Evolutionary conservation across 2,329 filamentous ascomycete genomes (phyloP).

Genomic region (Colletotrichum neosansevieriae): DNA sequence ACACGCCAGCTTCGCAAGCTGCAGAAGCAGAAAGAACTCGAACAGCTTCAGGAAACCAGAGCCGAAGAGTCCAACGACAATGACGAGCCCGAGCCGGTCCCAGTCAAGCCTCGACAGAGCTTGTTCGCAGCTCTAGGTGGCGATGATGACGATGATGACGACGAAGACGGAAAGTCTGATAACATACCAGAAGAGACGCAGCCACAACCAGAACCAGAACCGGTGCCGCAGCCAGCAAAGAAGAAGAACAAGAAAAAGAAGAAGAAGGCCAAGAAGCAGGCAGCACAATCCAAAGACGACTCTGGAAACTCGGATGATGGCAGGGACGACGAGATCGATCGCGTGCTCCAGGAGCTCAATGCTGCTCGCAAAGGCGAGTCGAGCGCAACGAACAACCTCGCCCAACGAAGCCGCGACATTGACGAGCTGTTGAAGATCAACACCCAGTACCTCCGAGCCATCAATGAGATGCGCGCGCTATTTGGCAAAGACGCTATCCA

Average conservation of each 20-base stretch:
- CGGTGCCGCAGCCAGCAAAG: constrained; percentile 42
- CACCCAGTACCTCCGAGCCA: constrained; percentile 81
- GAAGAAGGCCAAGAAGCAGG: constrained; percentile 50
- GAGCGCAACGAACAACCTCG: constrained; percentile 30
- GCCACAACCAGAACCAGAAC: constrained; percentile 41
- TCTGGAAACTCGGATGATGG: constrained; percentile 35
- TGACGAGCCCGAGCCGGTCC: constrained; percentile 49
- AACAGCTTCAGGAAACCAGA: constrained; percentile 45
- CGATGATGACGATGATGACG: constrained; percentile 53
- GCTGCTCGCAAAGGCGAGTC: constrained; percentile 46
- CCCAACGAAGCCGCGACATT: constrained; percentile 33
- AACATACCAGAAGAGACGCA: constrained; percentile 44
- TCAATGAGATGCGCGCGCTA: constrained; percentile 86
- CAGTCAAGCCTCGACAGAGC: constrained; percentile 56
- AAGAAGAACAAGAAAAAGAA: constrained; percentile 56
- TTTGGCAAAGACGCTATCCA: constrained; percentile 70
- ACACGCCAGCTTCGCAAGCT: constrained; percentile 65
- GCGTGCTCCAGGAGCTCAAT: constrained; percentile 63
- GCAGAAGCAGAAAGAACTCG: constrained; percentile 62
- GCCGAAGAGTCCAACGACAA: constrained; percentile 48
- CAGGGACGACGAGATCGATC: constrained; percentile 67
- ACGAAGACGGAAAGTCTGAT: constrained; percentile 50
- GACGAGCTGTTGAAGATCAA: constrained; percentile 63
- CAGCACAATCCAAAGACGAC: constrained; percentile 42
- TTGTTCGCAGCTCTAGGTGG: constrained; percentile 66